Percentiles rank a stretch among this genome's conserved stretches.
These are phyloP conservation scores for Plantago elongata DNA, from an alignment of 257 asterid genomes.

Conservation along the genomic window DNA sequence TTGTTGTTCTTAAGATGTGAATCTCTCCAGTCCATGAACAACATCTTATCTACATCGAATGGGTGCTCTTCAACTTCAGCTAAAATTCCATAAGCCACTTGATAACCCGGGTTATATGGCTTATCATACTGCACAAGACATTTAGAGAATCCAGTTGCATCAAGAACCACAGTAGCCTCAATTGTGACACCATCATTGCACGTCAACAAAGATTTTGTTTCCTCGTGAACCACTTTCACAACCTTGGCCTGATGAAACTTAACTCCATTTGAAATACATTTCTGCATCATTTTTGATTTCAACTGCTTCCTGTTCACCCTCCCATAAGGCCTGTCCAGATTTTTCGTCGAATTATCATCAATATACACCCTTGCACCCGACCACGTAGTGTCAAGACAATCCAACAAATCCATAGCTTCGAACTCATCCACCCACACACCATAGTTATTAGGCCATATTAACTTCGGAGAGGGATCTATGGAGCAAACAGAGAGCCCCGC, in stretches of 20 bases:
- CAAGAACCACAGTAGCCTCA: conserved; percentile 90
- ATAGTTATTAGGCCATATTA: conserved; percentile 96
- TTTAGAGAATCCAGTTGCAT: conserved; percentile 91
- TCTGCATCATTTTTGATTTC: conserved; percentile 95
- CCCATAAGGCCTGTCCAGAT: conserved; percentile 85
- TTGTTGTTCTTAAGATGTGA: conserved; percentile 56
- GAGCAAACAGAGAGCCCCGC: conserved; percentile 95
- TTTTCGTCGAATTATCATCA: conserved; percentile 52
- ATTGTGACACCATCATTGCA: conserved; percentile 87
- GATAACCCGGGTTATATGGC: conserved; percentile 96
- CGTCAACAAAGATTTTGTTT: conserved; percentile 64
- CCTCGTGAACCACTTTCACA: conserved; percentile 83
- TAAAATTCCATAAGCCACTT: conserved; percentile 91
- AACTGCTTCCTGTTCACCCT: conserved; percentile 83
- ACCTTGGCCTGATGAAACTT: conserved; percentile 96
- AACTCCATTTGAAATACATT: conserved; percentile 83
- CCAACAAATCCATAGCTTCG: conserved; percentile 96
- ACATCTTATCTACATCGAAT: conserved; percentile 77
- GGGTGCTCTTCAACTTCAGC: conserved; percentile 97
- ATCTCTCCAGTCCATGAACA: conserved; percentile 99
- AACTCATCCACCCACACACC: conserved; percentile 99
- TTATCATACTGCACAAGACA: conserved; percentile 85
- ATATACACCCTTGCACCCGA: conserved; percentile 75
- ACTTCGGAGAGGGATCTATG: conserved; percentile 80
- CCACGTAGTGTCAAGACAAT: conserved; percentile 94